A percentile compares a stretch with the other conserved stretches of the same genome.
Evolutionary conservation across 176 grass and related monocot species (phyloP).

Genomic region (Ananas comosus): DNA sequence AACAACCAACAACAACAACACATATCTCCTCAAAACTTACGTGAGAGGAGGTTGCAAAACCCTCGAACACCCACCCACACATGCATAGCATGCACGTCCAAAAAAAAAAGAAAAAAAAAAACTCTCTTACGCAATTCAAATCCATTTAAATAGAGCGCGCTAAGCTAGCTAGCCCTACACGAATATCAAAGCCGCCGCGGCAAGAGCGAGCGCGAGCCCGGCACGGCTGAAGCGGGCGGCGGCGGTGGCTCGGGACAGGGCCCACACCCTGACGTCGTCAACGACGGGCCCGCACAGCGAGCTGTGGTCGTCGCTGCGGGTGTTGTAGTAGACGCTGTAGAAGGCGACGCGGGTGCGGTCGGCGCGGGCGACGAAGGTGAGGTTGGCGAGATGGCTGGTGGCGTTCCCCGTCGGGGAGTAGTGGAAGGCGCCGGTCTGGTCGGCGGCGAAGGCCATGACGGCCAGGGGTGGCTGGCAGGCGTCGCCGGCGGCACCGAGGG

Average conservation of each 20-base stretch:
- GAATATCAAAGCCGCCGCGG: background rate
- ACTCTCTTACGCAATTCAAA: no score
- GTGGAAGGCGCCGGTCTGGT: slow-evolving; percentile 92
- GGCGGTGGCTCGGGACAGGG: slow-evolving; percentile 33
- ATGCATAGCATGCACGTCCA: no score
- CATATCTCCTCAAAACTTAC: no score
- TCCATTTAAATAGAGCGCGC: no score
- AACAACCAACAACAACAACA: no score
- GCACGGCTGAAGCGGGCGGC: slow-evolving; percentile 22
- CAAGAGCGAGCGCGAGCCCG: slow-evolving; percentile 28
- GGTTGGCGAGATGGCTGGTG: slow-evolving; percentile 54
- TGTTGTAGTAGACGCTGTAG: slow-evolving; percentile 95
- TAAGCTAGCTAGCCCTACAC: no score
- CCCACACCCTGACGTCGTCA: slow-evolving; percentile 67
- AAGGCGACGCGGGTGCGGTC: slow-evolving; percentile 71
- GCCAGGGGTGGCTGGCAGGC: slow-evolving; percentile 79
- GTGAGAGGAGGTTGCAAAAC: no score
- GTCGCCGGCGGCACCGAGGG: slow-evolving; percentile 50
- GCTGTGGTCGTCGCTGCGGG: slow-evolving; percentile 70
- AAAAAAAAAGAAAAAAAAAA: no score
- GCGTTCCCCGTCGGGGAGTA: slow-evolving; percentile 65
- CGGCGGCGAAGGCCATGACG: slow-evolving; percentile 78
- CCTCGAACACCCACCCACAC: no score
- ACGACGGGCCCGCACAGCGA: slow-evolving; percentile 71
- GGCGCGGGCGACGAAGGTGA: slow-evolving; percentile 58